Percentiles rank a stretch among this genome's conserved stretches.
These are phyloP conservation scores for Ambrosiella beaveri DNA, from an alignment of 2,329 filamentous ascomycete species.

Conservation along the genomic window DNA sequence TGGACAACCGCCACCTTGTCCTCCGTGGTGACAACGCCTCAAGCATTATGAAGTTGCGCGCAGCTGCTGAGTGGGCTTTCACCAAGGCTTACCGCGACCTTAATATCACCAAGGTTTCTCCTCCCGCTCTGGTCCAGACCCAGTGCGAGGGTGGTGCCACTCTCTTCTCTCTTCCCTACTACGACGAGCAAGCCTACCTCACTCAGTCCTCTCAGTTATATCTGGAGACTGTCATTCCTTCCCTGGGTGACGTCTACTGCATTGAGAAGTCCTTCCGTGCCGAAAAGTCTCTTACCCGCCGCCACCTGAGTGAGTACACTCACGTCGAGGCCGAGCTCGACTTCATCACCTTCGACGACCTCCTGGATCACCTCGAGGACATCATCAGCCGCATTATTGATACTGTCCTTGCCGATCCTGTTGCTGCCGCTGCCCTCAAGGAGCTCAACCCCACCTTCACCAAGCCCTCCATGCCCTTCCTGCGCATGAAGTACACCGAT, in stretches of 20 bases:
- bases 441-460: constrained; percentile 83
- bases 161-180: constrained; percentile 79
- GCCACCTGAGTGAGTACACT: constrained; percentile 90
- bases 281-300: constrained; percentile 85
- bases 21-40: constrained; percentile 71
- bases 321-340: constrained; percentile 94
- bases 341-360: constrained; percentile 82
- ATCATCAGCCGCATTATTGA: constrained; percentile 77
- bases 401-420: constrained; percentile 53
- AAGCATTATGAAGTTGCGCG: constrained; percentile 75
- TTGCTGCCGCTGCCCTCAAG: constrained; percentile 56
- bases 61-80: constrained; percentile 67
- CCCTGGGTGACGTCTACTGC: constrained; percentile 88
- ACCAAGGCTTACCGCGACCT: constrained; percentile 60
- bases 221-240: constrained; percentile 83
- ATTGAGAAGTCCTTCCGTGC: constrained; percentile 98
- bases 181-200: constrained; percentile 77
- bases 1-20: constrained; percentile 69
- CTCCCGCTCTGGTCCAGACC: constrained; percentile 83
- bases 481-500: constrained; percentile 86
- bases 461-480: constrained; percentile 68
- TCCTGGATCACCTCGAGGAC: constrained; percentile 72
- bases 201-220: constrained; percentile 97
- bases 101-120: constrained; percentile 65
- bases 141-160: constrained; percentile 87